Evolutionary conservation across 257 asterid species (phyloP).

Genomic region (Paulownia fortunei): DNA sequence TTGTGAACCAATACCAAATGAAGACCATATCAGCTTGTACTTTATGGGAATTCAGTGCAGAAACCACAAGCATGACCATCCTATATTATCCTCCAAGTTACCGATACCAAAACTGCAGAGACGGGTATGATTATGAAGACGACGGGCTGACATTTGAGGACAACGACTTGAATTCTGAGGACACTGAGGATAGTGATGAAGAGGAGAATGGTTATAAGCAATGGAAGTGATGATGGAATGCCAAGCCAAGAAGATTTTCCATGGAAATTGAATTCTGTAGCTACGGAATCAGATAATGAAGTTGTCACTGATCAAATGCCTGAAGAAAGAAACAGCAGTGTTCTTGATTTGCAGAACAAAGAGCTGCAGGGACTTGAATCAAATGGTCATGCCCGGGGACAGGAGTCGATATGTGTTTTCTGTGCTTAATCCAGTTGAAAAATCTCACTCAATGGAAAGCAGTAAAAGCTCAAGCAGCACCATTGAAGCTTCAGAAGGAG

Average conservation of each 20-base stretch:
- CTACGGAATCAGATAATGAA: constrained; percentile 20
- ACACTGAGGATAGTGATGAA: constrained; percentile 32
- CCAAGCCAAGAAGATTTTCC: constrained; percentile 20
- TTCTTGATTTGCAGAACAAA: constrained; percentile 2
- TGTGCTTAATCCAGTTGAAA: constrained; percentile 80
- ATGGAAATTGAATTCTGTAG: background rate
- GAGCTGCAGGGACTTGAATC: constrained; percentile 32
- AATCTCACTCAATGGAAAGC: constrained; percentile 74
- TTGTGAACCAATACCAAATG: constrained; percentile 61
- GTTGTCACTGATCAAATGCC: background rate
- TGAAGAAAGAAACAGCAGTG: background rate
- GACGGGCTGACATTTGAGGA: constrained; percentile 49
- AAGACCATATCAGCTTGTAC: constrained; percentile 36
- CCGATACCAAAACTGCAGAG: constrained; percentile 62
- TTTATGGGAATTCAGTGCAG: constrained; percentile 44
- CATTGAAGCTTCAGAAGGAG: constrained; percentile 49
- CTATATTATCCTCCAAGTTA: constrained; percentile 45
- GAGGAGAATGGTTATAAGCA: constrained; percentile 21
- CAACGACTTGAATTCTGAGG: constrained; percentile 47
- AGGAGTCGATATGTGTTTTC: constrained; percentile 36
- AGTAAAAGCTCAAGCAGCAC: constrained; percentile 53
- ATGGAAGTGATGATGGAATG: constrained; percentile 18
- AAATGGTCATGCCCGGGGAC: constrained; percentile 23
- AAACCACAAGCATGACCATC: constrained; percentile 20
- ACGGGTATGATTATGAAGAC: constrained; percentile 57